Evolutionary conservation across 441 rosid genomes (phyloP), one percentile per base, ranked within the genome.

Genomic region (Francoa sonchifolia): DNA sequence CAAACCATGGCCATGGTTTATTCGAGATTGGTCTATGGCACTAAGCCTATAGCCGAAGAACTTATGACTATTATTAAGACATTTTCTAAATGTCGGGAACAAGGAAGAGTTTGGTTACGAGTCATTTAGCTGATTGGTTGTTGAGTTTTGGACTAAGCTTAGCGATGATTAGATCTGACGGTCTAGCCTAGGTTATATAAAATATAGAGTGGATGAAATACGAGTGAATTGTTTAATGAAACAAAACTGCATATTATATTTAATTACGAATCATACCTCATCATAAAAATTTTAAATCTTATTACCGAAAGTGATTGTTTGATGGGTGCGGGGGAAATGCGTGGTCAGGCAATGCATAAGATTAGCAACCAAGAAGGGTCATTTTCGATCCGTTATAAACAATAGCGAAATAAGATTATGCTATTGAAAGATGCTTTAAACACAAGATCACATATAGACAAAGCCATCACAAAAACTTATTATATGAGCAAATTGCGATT

Each of bases 361-460:
- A 16, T n/a, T n/a, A n/a, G n/a, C n/a, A 35, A 33, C 11, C 19
- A 40, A 36, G 5, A 40, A 48, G 26, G 29, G 19, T 43, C 13
- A 13, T 11, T 44, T 32, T 37, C 27, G 6, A 19, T 33, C 22
- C 52, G 50, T 39, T 36, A 16, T 10, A 40, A 38, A 47, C 57
- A 33, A 36, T 39, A 51, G 5, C 22, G 16, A 32, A 33, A n/a
- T 9, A 19, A 16, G 44, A 55, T 35, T 36, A 63, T 66, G 60
- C 76, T 42, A 37, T 29, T 14, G 4, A 15, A 10, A 63, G 79
- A 69, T 66, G 41, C 72, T 55, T 28, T 8, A 8, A 42, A 17
- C 35, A 30, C 47, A 20, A 33, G 22, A 39, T 26, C 33, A 16
- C 42, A 62, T 27, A 30, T 4, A 41, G 73, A 69, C 74, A 66